Conservation (phyloP, 805 yeast species). For the Debaryomyces castellii region DNA sequence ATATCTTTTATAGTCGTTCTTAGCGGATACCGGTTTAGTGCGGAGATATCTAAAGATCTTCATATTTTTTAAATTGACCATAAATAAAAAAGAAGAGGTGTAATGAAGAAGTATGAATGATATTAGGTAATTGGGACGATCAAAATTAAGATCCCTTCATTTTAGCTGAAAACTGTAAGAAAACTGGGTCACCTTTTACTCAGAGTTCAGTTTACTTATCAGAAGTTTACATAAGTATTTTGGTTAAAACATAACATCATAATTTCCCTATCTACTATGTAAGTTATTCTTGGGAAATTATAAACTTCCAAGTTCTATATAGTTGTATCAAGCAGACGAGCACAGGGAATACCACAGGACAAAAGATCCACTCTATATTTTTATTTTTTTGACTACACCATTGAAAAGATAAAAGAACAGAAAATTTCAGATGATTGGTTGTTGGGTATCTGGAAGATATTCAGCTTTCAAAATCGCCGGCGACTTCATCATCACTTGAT, state of each 20-base stretch:
- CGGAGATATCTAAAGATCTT: background rate
- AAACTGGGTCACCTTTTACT: too few relatives aligned
- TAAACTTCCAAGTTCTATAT: slow-evolving; percentile 1
- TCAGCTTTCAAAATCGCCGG: slow-evolving; percentile 30
- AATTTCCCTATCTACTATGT: slow-evolving; percentile 5
- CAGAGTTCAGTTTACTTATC: too few relatives aligned
- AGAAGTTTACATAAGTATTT: too few relatives aligned
- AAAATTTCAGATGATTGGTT: too few relatives aligned
- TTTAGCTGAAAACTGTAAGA: too few relatives aligned
- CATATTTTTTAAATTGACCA: too few relatives aligned
- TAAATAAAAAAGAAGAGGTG: too few relatives aligned
- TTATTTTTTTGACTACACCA: background rate
- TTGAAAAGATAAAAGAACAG: background rate
- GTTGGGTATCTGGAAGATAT: background rate
- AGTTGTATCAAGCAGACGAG: background rate
- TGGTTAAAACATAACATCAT: background rate
- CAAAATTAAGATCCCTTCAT: too few relatives aligned
- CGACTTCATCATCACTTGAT: slow-evolving; percentile 48
- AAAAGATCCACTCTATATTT: background rate
- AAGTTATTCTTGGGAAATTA: background rate
- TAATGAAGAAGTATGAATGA: too few relatives aligned
- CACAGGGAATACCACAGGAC: background rate
- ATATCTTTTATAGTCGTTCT: background rate
- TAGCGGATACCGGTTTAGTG: slow-evolving; percentile 1
- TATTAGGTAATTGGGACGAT: too few relatives aligned